phyloP scores from a whole-genome alignment of 371 early-diverging fungal species.

The Haplosporangium sp. region DNA sequence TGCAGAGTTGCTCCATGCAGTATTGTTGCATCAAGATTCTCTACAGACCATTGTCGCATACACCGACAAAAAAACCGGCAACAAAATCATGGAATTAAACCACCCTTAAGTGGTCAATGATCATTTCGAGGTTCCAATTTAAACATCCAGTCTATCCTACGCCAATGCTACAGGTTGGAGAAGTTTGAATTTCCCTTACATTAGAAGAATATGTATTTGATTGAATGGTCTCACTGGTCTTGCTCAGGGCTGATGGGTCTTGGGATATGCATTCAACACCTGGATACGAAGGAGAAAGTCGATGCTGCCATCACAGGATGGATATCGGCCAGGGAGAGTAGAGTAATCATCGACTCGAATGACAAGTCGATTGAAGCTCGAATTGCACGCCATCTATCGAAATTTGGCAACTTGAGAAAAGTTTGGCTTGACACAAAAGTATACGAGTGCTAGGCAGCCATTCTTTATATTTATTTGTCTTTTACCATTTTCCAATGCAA shows the following conservation, averaged over 20 bases:
- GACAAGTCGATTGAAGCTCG: background rate
- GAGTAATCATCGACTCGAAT: background rate
- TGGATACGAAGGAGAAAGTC: background rate
- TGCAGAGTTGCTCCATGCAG: no score
- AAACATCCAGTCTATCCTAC: no score
- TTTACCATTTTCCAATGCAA: no score
- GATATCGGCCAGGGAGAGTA: background rate
- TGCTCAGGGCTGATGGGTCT: background rate
- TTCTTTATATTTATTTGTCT: no score
- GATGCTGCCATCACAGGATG: background rate
- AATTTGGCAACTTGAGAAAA: background rate
- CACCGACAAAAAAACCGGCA: background rate
- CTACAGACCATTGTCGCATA: no score
- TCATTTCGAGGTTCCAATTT: no score
- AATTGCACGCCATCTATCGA: background rate
- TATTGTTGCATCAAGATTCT: no score
- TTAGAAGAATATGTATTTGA: background rate
- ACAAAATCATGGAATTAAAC: background rate
- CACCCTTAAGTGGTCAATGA: background rate
- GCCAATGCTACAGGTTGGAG: no score
- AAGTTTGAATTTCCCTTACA: background rate
- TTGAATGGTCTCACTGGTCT: background rate
- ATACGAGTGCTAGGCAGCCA: no score
- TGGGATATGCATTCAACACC: background rate
- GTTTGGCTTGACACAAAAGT: constrained; percentile 12